Conservation (phyloP, 257 asterid genomes). For the Cynanchum wilfordii region DNA sequence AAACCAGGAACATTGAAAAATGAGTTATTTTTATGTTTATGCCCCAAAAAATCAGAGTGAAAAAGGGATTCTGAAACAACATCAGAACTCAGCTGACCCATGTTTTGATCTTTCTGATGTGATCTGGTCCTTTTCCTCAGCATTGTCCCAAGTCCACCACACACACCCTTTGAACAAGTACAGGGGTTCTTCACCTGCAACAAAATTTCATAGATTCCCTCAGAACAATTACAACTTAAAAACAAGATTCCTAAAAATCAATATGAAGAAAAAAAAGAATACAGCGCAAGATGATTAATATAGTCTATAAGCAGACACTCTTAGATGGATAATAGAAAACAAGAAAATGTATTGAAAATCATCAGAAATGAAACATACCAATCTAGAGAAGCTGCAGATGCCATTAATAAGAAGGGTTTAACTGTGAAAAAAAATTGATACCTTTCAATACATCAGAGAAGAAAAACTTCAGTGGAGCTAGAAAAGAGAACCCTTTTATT, state of each 20-base stretch:
- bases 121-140: slow-evolving; percentile 72
- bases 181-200: slow-evolving; percentile 30
- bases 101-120: slow-evolving; percentile 51
- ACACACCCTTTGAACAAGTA: slow-evolving; percentile 18
- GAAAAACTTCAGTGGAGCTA: background rate
- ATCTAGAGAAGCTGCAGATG: background rate
- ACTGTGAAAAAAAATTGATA: background rate
- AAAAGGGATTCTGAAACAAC: slow-evolving; percentile 45
- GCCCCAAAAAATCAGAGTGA: slow-evolving; percentile 43
- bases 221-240: slow-evolving; percentile 7
- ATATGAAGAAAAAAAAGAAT: background rate
- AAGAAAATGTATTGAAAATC: background rate
- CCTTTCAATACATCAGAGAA: background rate
- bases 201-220: slow-evolving; percentile 19
- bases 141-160: slow-evolving; percentile 33
- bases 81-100: slow-evolving; percentile 51
- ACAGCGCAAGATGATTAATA: slow-evolving; percentile 11
- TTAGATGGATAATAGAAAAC: background rate
- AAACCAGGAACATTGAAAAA: slow-evolving; percentile 56
- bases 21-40: slow-evolving; percentile 46
- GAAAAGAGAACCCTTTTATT: background rate
- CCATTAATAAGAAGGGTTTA: background rate
- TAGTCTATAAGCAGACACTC: slow-evolving; percentile 2
- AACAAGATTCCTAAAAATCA: background rate
- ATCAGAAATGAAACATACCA: background rate